Evolutionary conservation across 2,329 filamentous ascomycete species (phyloP).

Genomic region (Rasamsonia emersonii): DNA sequence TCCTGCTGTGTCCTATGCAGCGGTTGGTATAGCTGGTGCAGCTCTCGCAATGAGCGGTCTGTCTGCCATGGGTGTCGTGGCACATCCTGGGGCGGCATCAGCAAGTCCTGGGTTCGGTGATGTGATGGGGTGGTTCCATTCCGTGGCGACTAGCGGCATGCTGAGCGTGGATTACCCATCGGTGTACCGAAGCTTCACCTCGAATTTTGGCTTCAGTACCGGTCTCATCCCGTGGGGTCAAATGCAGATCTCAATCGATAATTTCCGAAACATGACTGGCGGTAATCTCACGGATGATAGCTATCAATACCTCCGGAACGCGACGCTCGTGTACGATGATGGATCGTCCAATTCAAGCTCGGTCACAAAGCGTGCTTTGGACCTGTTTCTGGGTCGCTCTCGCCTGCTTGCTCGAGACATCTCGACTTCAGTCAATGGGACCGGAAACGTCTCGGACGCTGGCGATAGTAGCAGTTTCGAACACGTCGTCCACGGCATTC

Average conservation of each 20-base stretch:
- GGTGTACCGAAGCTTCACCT: conserved; percentile 80
- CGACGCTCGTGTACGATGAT: conserved; percentile 63
- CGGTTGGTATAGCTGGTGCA: conserved; percentile 75
- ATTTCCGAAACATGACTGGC: conserved; percentile 69
- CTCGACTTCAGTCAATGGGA: conserved; percentile 34
- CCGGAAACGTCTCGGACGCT: conserved; percentile 19
- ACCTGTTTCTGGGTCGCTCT: conserved; percentile 32
- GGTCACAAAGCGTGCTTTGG: conserved; percentile 48
- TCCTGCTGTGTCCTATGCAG: conserved; percentile 71
- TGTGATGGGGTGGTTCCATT: conserved; percentile 83
- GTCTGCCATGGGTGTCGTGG: conserved; percentile 56
- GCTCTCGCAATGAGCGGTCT: conserved; percentile 67
- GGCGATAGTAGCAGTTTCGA: conserved; percentile 35
- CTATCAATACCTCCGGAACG: conserved; percentile 63
- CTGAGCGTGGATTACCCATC: conserved; percentile 79
- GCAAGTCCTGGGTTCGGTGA: conserved; percentile 78
- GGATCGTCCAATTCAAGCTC: conserved; percentile 41
- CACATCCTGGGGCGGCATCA: conserved; percentile 53
- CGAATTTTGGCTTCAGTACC: conserved; percentile 89
- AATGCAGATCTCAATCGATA: conserved; percentile 75
- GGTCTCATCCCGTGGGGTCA: conserved; percentile 74
- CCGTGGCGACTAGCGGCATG: conserved; percentile 94
- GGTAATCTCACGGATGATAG: conserved; percentile 79
- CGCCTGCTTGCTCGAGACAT: conserved; percentile 47
- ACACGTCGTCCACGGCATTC: conserved; percentile 62